Base-by-base conservation (phyloP, 164 flowering plant species). In the Taxillus chinensis region DNA sequence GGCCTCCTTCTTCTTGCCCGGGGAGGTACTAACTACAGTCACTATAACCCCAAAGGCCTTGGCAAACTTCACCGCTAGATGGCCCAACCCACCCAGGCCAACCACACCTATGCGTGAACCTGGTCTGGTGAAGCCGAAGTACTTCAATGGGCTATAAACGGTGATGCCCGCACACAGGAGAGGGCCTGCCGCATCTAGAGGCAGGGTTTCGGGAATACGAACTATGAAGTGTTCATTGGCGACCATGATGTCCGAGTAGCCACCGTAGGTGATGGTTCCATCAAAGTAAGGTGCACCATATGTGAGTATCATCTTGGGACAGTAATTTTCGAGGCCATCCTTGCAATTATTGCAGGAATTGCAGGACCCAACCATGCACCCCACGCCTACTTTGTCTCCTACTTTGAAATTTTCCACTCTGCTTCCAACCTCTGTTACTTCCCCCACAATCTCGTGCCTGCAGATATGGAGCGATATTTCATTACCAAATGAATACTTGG, bases 331-430 rank as follows among this genome's bases (percentile, higher is more conserved):
- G 0, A 75, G 75, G 50, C 73, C 65, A 3, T 70, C 42, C 9
- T 27, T 9, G 67, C 86, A 82, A 52, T 60, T 67, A 0, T 75
- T 67, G 58, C 87, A 83, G 0, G 77, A 66, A 15, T 55, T 73
- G 40, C 83, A 82, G 1, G 84, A 39, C 5, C 82, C 81, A 8
- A 82, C 79, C 70, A 82, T 45, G 66, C 78, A 79, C n/a, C 89
- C 89, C 2, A 80, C 86, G 0, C 89, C 89, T 0, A 72, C 85
- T 62, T 65, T 80, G 53, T 84, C 86, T 0, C 89, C 89, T 0
- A 76, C 73, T 58, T 79, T 82, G 54, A 79, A 51, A 39, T 80
- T 80, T n/a, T 61, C 17, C 15, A 82, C 89, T 14, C 75, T 70
- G 59, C 58, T 52, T 0, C 87, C 87, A 11, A 83, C 80, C 45